A percentile compares a stretch with the other conserved stretches of the same genome.
These are phyloP conservation scores for Hypoxylon fragiforme DNA, from an alignment of 495 filamentous ascomycete species.

Conservation along the genomic window DNA sequence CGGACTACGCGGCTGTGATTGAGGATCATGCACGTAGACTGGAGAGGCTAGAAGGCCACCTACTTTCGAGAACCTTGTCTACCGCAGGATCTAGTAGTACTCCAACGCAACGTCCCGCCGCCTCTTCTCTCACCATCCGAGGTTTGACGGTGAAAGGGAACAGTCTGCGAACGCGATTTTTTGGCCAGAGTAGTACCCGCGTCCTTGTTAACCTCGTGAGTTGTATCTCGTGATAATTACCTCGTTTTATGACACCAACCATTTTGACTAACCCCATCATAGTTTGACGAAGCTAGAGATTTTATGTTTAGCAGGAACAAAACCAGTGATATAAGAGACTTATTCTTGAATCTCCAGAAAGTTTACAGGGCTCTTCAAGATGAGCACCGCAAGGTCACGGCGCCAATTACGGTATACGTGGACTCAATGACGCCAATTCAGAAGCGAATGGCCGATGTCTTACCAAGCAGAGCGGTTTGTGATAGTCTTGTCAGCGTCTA, in stretches of 20 bases:
- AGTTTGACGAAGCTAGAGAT: slow-evolving; percentile 47
- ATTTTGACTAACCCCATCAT: slow-evolving; percentile 10
- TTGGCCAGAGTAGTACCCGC: slow-evolving; percentile 38
- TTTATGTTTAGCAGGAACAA: slow-evolving; percentile 39
- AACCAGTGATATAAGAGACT: slow-evolving; percentile 30
- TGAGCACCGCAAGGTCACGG: slow-evolving; percentile 37
- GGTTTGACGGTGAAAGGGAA: slow-evolving; percentile 41
- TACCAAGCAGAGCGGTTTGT: slow-evolving; percentile 40
- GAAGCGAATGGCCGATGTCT: slow-evolving; percentile 46
- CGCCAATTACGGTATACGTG: slow-evolving; percentile 44
- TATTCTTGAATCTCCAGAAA: slow-evolving; percentile 38
- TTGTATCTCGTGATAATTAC: not conserved
- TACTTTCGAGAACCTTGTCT: slow-evolving; percentile 32
- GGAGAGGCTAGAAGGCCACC: slow-evolving; percentile 39
- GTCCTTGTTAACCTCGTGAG: slow-evolving; percentile 44
- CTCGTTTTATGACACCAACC: not conserved
- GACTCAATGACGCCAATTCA: slow-evolving; percentile 47
- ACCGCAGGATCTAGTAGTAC: slow-evolving; percentile 20
- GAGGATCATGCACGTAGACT: slow-evolving; percentile 40
- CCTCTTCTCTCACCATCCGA: slow-evolving; percentile 37
- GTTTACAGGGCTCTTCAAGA: slow-evolving; percentile 40
- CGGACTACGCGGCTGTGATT: slow-evolving; percentile 26
- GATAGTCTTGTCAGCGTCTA: slow-evolving; percentile 47
- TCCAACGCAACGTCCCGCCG: slow-evolving; percentile 22
- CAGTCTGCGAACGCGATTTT: slow-evolving; percentile 39